Evolutionary conservation across 306 rosid genomes (phyloP).

Genomic region (Ormosia emarginata): DNA sequence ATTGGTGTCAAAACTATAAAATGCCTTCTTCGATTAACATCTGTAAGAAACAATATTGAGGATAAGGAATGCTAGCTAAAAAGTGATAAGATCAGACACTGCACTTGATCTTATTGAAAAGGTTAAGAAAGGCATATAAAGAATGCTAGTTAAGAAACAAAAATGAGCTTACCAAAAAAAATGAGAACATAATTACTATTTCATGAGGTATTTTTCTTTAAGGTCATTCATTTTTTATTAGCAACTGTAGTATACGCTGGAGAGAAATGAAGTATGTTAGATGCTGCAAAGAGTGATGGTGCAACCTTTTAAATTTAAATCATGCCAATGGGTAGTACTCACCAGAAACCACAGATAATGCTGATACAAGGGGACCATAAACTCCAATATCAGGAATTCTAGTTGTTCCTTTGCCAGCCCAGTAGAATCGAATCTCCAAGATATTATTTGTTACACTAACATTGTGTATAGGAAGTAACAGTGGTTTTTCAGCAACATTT

Average conservation of each 20-base stretch:
- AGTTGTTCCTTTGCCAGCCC: constrained; percentile 44
- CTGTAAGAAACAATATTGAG: not conserved
- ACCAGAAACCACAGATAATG: constrained; percentile 67
- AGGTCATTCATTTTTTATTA: not conserved
- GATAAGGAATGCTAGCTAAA: not conserved
- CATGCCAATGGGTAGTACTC: constrained; percentile 4
- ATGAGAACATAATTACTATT: not conserved
- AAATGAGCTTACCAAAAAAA: not conserved
- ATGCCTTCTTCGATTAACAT: not conserved
- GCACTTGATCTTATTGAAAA: not conserved
- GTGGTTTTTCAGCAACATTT: constrained; percentile 37
- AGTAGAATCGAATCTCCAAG: constrained; percentile 62
- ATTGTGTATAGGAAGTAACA: constrained; percentile 26
- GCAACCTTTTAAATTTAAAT: not conserved
- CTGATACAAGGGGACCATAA: constrained; percentile 74
- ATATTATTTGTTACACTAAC: constrained; percentile 40
- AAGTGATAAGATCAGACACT: not conserved
- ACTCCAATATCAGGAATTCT: constrained; percentile 61
- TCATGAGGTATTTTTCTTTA: not conserved
- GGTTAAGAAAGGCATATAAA: not conserved
- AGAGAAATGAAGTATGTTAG: not conserved
- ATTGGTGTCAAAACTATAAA: not conserved
- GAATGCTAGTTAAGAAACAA: not conserved
- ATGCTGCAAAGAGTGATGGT: not conserved
- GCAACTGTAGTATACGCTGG: not conserved